phyloP scores from a whole-genome alignment of 2,329 filamentous ascomycete genomes.

The Aureobasidium pullulans region DNA sequence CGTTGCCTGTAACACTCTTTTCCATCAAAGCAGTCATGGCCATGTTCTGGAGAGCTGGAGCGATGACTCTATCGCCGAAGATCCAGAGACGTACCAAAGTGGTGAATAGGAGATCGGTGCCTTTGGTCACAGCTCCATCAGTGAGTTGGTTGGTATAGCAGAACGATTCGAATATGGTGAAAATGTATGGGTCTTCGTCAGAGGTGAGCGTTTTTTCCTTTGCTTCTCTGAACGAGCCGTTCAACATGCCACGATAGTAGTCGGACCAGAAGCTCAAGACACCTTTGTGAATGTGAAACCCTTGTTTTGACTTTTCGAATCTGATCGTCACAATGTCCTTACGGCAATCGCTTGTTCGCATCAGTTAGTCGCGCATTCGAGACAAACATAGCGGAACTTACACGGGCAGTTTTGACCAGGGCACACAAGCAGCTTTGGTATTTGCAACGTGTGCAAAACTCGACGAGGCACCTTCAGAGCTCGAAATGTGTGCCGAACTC shows the following conservation, averaged over 20 bases:
- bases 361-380: too few species aligned
- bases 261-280: constrained; percentile 19
- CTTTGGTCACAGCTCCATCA: too few species aligned
- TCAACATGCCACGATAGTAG: constrained; percentile 19
- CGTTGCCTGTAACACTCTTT: neutral
- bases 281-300: constrained; percentile 16
- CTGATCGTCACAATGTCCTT: too few species aligned
- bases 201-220: neutral
- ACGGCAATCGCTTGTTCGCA: too few species aligned
- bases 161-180: constrained; percentile 18
- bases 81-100: constrained; percentile 8
- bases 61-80: constrained; percentile 6
- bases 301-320: neutral
- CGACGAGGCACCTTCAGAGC: too few species aligned
- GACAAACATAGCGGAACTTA: too few species aligned
- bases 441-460: too few species aligned
- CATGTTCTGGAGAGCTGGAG: neutral
- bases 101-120: neutral
- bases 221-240: constrained; percentile 15
- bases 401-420: too few species aligned
- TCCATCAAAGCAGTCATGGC: neutral
- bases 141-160: constrained; percentile 13
- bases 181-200: constrained; percentile 15
- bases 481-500: too few species aligned
- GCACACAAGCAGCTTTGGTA: too few species aligned